Percentiles rank a stretch among this genome's conserved stretches.
These are phyloP conservation scores for Pleurotus platypus DNA, from an alignment of 768 basidiomycete species.

Conservation along the genomic window DNA sequence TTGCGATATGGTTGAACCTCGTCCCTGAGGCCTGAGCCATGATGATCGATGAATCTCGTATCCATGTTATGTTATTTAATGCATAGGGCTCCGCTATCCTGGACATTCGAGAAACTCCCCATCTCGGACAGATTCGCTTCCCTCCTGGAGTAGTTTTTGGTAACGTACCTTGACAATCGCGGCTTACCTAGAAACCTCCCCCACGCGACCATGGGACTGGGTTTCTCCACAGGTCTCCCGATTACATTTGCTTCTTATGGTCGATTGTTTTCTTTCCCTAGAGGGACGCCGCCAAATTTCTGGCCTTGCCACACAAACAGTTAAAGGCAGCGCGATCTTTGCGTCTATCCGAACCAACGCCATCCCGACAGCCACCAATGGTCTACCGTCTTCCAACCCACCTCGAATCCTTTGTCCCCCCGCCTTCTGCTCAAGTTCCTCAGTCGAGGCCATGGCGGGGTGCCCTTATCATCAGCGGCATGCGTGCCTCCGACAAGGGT, in stretches of 20 bases:
- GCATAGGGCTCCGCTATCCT: not conserved
- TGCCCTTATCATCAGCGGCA: conserved; percentile 45
- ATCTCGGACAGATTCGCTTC: not conserved
- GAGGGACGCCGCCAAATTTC: conserved; percentile 3
- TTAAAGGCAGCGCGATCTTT: conserved; percentile 34
- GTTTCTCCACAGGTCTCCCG: conserved; percentile 13
- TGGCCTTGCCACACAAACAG: conserved; percentile 21
- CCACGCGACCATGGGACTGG: conserved; percentile 31
- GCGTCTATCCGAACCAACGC: conserved; percentile 25
- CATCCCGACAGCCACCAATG: conserved; percentile 35
- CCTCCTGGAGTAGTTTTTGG: conserved; percentile 1
- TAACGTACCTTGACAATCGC: conserved; percentile 29
- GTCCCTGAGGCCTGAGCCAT: not conserved
- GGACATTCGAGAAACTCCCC: conserved; percentile 1
- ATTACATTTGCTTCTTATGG: conserved; percentile 14
- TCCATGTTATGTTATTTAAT: not conserved
- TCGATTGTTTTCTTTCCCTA: conserved; percentile 9
- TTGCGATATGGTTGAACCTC: conserved; percentile 3
- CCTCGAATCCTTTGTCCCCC: conserved; percentile 55
- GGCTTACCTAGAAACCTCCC: conserved; percentile 21
- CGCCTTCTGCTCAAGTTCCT: conserved; percentile 42
- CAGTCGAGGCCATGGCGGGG: conserved; percentile 57
- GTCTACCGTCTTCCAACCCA: conserved; percentile 62
- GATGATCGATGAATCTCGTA: not conserved
- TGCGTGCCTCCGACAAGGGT: conserved; percentile 42